phyloP scores from a whole-genome alignment of 2,329 filamentous ascomycete species.

The Penicillium sp. region DNA sequence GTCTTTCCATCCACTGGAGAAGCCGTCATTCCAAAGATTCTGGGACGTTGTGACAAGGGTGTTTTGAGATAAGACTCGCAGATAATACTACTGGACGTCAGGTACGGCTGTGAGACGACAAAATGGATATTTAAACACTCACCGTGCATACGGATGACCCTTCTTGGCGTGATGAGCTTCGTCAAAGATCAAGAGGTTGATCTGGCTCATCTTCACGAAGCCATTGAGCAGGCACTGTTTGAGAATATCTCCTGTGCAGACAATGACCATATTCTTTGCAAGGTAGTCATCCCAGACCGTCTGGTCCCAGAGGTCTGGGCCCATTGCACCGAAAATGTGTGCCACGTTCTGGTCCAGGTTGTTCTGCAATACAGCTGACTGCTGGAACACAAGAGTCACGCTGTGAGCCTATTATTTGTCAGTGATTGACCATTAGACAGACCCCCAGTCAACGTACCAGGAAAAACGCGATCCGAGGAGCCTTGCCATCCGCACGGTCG shows the following conservation, averaged over 20 bases:
- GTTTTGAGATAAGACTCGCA: conserved; percentile 74
- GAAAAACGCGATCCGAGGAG: conserved; percentile 76
- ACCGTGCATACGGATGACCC: conserved; percentile 81
- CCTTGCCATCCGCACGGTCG: conserved; percentile 61
- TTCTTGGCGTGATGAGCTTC: conserved; percentile 97
- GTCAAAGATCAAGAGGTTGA: conserved; percentile 92
- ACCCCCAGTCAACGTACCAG: conserved; percentile 54
- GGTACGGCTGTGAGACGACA: neutral
- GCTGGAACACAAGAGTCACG: conserved; percentile 87
- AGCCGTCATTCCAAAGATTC: conserved; percentile 94
- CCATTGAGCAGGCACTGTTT: conserved; percentile 75
- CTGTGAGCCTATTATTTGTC: conserved; percentile 66
- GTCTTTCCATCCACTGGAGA: conserved; percentile 85
- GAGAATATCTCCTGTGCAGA: conserved; percentile 89
- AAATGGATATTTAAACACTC: conserved; percentile 4
- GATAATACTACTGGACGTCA: conserved; percentile 62
- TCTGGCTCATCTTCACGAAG: conserved; percentile 76
- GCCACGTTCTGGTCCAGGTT: conserved; percentile 78
- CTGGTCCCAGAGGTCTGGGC: conserved; percentile 61
- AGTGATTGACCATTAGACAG: conserved; percentile 1
- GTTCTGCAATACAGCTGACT: conserved; percentile 75
- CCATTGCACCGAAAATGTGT: conserved; percentile 72
- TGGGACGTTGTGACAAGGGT: conserved; percentile 59
- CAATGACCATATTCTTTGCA: conserved; percentile 73
- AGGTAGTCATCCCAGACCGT: conserved; percentile 62